phyloP scores from a whole-genome alignment of 768 basidiomycete species.

The Gymnopilus dilepis region DNA sequence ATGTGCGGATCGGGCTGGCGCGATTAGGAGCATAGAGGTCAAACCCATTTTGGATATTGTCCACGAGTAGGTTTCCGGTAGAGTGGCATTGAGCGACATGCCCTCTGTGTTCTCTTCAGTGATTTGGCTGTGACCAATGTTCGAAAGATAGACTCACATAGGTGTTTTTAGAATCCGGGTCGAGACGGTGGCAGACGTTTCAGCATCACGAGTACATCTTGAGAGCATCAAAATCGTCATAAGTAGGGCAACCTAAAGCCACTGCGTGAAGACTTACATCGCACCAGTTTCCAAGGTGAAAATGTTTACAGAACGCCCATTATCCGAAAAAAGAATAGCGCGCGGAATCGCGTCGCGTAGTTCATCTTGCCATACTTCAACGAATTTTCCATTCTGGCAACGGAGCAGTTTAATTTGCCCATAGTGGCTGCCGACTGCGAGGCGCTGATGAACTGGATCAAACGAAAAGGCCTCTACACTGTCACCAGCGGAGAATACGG shows the following conservation, averaged over 20 bases:
- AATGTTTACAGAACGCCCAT: neutral
- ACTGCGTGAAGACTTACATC: neutral
- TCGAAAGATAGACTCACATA: neutral
- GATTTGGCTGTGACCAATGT: neutral
- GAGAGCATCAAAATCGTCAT: neutral
- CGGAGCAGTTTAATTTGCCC: neutral
- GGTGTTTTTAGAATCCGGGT: neutral
- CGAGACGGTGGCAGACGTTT: neutral
- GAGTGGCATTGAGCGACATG: neutral
- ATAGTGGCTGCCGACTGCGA: neutral
- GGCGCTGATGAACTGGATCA: neutral
- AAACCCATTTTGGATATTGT: neutral
- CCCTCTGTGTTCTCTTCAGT: neutral
- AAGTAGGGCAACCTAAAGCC: neutral
- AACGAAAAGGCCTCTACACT: neutral
- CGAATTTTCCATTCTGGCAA: neutral
- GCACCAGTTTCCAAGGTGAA: neutral
- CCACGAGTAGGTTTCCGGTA: neutral
- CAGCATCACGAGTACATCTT: neutral
- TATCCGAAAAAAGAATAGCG: neutral
- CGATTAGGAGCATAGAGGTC: neutral
- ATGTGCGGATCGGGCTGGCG: neutral
- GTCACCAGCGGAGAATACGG: neutral
- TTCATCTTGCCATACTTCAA: neutral
- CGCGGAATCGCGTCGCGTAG: neutral